Conservation (phyloP, 2,329 filamentous ascomycete species). For the Blastomyces percursus region DNA sequence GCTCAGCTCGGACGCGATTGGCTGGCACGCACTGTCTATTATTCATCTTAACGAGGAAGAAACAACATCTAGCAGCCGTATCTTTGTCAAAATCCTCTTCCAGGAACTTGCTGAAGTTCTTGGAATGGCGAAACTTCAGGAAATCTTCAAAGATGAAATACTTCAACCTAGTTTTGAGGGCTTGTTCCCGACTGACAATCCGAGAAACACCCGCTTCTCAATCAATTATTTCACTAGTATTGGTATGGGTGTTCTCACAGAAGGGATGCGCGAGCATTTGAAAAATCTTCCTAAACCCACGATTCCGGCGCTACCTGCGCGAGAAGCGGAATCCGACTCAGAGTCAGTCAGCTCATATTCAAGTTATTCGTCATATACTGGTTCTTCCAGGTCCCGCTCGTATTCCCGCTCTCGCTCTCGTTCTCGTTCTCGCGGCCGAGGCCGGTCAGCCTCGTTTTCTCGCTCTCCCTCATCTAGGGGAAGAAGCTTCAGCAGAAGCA, state of each 20-base stretch:
- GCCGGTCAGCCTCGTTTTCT: conserved; percentile 20
- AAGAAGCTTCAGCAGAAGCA: conserved; percentile 21
- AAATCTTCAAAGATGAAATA: conserved; percentile 65
- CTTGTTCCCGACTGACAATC: conserved; percentile 80
- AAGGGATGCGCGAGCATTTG: conserved; percentile 85
- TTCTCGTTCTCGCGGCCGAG: conserved; percentile 31
- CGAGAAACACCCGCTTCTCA: conserved; percentile 84
- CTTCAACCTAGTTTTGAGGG: conserved; percentile 70
- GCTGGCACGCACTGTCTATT: conserved; percentile 77
- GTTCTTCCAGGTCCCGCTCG: conserved; percentile 31
- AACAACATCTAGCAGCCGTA: conserved; percentile 89
- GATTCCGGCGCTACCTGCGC: conserved; percentile 53
- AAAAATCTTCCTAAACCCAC: conserved; percentile 82
- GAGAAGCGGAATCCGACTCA: conserved; percentile 49
- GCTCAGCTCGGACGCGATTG: conserved; percentile 74
- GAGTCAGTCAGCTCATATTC: conserved; percentile 56
- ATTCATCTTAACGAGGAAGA: conserved; percentile 94
- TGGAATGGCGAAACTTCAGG: conserved; percentile 68
- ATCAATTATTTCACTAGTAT: conserved; percentile 99
- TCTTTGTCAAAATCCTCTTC: conserved; percentile 97
- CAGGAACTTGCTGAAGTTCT: conserved; percentile 82
- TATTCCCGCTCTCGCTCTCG: conserved; percentile 36
- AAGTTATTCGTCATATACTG: conserved; percentile 62
- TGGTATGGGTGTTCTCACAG: conserved; percentile 86
- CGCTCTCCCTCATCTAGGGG: conserved; percentile 27